Base-by-base conservation (phyloP, 108 stramenopile genomes). In the Pseudonitzschia multistriata region DNA sequence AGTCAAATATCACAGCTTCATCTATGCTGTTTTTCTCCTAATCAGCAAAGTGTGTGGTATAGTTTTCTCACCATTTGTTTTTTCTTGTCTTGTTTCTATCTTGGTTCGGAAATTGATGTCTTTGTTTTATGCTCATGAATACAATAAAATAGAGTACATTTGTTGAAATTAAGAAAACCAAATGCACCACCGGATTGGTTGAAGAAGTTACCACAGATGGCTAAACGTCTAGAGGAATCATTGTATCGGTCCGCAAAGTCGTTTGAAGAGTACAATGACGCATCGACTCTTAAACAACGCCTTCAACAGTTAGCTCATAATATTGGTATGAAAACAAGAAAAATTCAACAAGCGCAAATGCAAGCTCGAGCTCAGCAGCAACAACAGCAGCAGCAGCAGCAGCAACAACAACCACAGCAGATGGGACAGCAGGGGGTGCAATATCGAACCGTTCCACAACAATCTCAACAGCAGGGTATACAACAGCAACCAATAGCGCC, bases 181-280 rank as follows among this genome's bases (percentile, higher is more conserved):
- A 90, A 98, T 71, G 96, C 97, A 8, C 92, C 96, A n/a, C 81
- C 88, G 65, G 94, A 96, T 77, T 96, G 96, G 96, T 73, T 96
- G 71, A 88, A 93, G 69, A 97, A 96, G 66, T 84, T 98, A 10
- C 96, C 96, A 8, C 92, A 96, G 72, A 98, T 98, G 97, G 97
- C 97, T 0, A 95, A 95, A 64, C 84, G 96, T 27, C 79, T 98
- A 62, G 97, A 98, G 62, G 96, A 96, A 70, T 89, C 89, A 54
- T 77, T 98, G 47, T 98, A 96, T 74, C 82, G 95, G 17, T 92
- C 95, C 3, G 95, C 96, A 1, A 75, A 81, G 40, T 91, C 87
- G 2, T 93, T 94, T 66, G 92, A 88, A 19, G 95, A 93, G 54
- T 98, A 98, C 72, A 94, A 90, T 75, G 91, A 98, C 73, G 80